phyloP scores from a whole-genome alignment of 1,139 yeast species.

The Debaryomycetaceae sp. region DNA sequence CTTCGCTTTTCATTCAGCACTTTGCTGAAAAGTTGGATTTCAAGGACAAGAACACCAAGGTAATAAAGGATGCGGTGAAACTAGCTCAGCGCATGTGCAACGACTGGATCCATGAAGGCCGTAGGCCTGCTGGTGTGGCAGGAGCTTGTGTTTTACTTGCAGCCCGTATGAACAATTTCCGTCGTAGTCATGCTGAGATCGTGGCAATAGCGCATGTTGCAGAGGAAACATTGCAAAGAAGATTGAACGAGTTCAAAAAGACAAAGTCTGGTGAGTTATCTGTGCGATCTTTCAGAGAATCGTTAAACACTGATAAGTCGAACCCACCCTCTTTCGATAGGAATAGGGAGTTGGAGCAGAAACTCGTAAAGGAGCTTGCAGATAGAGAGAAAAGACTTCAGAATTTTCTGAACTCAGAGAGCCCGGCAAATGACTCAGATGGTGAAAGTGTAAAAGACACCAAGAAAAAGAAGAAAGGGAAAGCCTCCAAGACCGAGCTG shows the following conservation, averaged over 20 bases:
- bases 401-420: slow-evolving; percentile 9
- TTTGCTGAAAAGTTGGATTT: slow-evolving; percentile 86
- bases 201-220: slow-evolving; percentile 96
- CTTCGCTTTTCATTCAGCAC: slow-evolving; percentile 88
- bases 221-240: slow-evolving; percentile 84
- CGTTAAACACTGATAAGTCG: slow-evolving; percentile 42
- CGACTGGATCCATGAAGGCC: slow-evolving; percentile 95
- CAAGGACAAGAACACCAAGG: slow-evolving; percentile 67
- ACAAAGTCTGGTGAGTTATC: slow-evolving; percentile 76
- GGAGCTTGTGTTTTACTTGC: slow-evolving; percentile 94
- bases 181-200: slow-evolving; percentile 89
- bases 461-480: neutral
- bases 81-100: slow-evolving; percentile 87
- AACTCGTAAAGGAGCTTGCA: slow-evolving; percentile 22
- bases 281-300: slow-evolving; percentile 64
- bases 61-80: slow-evolving; percentile 80
- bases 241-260: slow-evolving; percentile 81
- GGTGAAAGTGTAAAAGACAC: slow-evolving; percentile 5
- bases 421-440: slow-evolving; percentile 7
- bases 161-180: slow-evolving; percentile 91
- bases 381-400: slow-evolving; percentile 32
- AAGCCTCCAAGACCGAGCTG: neutral
- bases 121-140: slow-evolving; percentile 97
- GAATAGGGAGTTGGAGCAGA: slow-evolving; percentile 36
- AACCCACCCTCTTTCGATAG: slow-evolving; percentile 81